Percentiles rank a stretch among this genome's conserved stretches.
phyloP scores from a whole-genome alignment of 2,329 filamentous ascomycete species.

The Colletotrichum sp. region DNA sequence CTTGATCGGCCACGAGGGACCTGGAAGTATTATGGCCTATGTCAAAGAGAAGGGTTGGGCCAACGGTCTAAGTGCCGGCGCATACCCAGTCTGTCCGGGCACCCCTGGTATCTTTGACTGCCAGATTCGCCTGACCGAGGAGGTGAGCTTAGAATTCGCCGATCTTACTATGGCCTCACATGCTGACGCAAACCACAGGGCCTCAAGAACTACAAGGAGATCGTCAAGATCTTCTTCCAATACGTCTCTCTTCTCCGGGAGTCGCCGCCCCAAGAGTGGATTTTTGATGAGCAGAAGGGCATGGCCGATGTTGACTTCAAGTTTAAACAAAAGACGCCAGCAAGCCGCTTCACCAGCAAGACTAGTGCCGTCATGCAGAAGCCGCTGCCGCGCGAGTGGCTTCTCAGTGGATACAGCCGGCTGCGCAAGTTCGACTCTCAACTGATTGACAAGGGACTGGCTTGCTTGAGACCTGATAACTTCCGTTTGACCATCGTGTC shows the following conservation, averaged over 20 bases:
- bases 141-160: constrained; percentile 52
- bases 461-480: constrained; percentile 83
- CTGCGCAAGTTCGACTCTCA: constrained; percentile 81
- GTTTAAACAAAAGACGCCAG: constrained; percentile 91
- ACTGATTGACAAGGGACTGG: constrained; percentile 76
- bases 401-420: constrained; percentile 80
- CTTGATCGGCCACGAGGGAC: constrained; percentile 89
- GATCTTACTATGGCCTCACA: background rate
- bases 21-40: constrained; percentile 89
- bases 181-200: constrained; percentile 46
- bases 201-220: constrained; percentile 79
- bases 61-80: constrained; percentile 80
- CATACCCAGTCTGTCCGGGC: constrained; percentile 78
- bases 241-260: constrained; percentile 89
- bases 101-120: constrained; percentile 79
- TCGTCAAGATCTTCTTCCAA: constrained; percentile 85
- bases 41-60: constrained; percentile 92
- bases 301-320: constrained; percentile 94
- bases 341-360: constrained; percentile 86
- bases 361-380: constrained; percentile 91
- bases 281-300: constrained; percentile 89
- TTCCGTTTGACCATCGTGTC: constrained; percentile 85
- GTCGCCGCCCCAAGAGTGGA: constrained; percentile 84
- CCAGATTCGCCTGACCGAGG: constrained; percentile 80
- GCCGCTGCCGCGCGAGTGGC: constrained; percentile 82